Base-by-base conservation (phyloP, 2,329 filamentous ascomycete species). In the Exophiala sideris region DNA sequence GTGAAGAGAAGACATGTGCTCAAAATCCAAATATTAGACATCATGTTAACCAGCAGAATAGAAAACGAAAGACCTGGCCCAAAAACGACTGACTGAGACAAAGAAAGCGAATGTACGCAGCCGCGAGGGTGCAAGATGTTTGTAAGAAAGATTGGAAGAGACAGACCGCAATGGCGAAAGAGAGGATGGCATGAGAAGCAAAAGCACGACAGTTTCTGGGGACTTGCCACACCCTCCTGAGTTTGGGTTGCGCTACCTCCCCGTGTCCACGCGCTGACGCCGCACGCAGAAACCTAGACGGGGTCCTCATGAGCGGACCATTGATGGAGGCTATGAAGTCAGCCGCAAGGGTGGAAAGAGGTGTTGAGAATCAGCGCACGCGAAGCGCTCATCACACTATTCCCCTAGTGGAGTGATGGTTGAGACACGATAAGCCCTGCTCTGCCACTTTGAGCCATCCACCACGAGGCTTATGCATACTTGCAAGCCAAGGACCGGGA, bases 351-450 rank as follows among this genome's bases (percentile, higher is more conserved):
- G 12, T 48, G 20, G 18, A n/a, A 44, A 10, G 7, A 8, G 42
- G 16, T 29, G 20, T 32, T 29, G 24, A 21, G 29, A 29, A 10
- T 45, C 42, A 24, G 16, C 16, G 42, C 21, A 32, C 10, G 45
- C 53, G 44, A 46, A 46, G 24, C 20, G n/a, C 33, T 52, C 46
- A 40, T 51, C 48, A 51, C 38, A 44, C 41, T 36, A 38, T 48
- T 12, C 51, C 40, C 29, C n/a, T 14, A 33, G 50, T 58, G 50
- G 55, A 40, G 48, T 34, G 50, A 45, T 33, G 6, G 18, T 54
- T 51, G 55, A 51, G 51, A 58, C 55, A 58, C 40, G 47, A 53
- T 58, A 52, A 58, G 50, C 47, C 46, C 44, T 35, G 18, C 21
- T 9, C 35, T 51, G 48, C 48, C 39, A 34, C 34, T 24, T 45